Base-by-base conservation (phyloP, 352 stramenopile genomes). In the Thraustochytrium sp. region DNA sequence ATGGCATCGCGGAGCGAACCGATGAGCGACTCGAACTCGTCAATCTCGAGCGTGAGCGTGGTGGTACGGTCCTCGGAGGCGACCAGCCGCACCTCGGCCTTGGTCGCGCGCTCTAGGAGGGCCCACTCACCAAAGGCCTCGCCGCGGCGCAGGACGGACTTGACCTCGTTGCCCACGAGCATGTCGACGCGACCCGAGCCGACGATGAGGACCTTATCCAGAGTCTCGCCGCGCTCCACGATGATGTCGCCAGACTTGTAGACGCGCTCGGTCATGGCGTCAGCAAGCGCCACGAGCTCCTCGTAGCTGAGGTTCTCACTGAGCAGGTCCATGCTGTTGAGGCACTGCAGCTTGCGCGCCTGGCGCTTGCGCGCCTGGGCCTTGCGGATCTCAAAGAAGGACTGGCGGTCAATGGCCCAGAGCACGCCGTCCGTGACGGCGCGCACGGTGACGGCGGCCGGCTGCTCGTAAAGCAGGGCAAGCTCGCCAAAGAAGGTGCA, bases 391-490 rank as follows among this genome's bases (percentile, higher is more conserved):
- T 73, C 75, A 16, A 84, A 83, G 61, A 84, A 84, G 8, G 37
- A 44, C 16, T 40, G 75, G 23, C 75, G 75, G 23, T 40, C 29
- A 31, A 84, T 84, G 54, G 55, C 40, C 75, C 75, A 84, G 0
- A 84, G 46, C 8, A 84, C 61, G 59, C 75, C 75, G 37, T 84
- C 75, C 0, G 93, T 96, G 74, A 97, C 90, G 26, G 96, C 96
- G 37, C 94, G 88, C 65, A 96, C 94, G 1, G 94, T 98, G 49
- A 96, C 96, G 2, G 96, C 94, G 56, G 96, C 89, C 9, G 96
- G 96, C 87, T 94, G 92, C 82, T 98, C 97, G 87, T 98, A 99
- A 80, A 99, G 89, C 51, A 99, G 87, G 2, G 96, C 95, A 0
- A 99, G 86, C 85, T 99, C 97, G 36, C 96, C 96, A 40, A 83